A percentile compares a stretch with the other conserved stretches of the same genome.
phyloP scores from a whole-genome alignment of 805 yeast genomes.

The Blastobotrys chiropterorum region DNA sequence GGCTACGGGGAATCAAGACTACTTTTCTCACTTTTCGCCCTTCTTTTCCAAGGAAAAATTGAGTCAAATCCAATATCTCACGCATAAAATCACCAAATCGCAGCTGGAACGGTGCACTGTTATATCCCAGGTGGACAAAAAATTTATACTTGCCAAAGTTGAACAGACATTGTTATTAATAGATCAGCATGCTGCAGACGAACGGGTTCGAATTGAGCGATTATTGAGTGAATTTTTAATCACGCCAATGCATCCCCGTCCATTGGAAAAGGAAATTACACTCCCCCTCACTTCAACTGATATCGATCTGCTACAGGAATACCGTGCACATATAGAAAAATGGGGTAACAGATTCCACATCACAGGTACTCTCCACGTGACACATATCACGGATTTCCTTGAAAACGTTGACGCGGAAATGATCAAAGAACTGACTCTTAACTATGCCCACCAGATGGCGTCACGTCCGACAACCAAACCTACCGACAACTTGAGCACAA shows the following conservation, averaged over 20 bases:
- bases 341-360: conserved; percentile 15
- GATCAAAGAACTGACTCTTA: neutral
- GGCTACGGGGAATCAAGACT: neutral
- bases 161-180: conserved; percentile 32
- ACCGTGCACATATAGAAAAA: conserved; percentile 3
- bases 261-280: neutral
- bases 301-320: conserved; percentile 2
- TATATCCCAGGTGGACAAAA: conserved; percentile 49
- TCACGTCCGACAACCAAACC: no score
- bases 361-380: conserved; percentile 21
- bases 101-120: conserved; percentile 7
- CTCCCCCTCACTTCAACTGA: conserved; percentile 1
- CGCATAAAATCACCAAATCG: neutral
- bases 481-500: neutral
- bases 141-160: conserved; percentile 49
- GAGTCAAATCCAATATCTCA: neutral
- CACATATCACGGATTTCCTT: conserved; percentile 14
- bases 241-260: conserved; percentile 23
- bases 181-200: conserved; percentile 88
- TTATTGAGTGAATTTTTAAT: conserved; percentile 36
- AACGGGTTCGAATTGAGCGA: conserved; percentile 57
- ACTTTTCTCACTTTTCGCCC: neutral
- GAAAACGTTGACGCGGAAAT: neutral
- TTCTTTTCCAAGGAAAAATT: neutral
- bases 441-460: conserved; percentile 12